Evolutionary conservation across 2,329 filamentous ascomycete species (phyloP).

Genomic region (Trichoderma citrinoviride): DNA sequence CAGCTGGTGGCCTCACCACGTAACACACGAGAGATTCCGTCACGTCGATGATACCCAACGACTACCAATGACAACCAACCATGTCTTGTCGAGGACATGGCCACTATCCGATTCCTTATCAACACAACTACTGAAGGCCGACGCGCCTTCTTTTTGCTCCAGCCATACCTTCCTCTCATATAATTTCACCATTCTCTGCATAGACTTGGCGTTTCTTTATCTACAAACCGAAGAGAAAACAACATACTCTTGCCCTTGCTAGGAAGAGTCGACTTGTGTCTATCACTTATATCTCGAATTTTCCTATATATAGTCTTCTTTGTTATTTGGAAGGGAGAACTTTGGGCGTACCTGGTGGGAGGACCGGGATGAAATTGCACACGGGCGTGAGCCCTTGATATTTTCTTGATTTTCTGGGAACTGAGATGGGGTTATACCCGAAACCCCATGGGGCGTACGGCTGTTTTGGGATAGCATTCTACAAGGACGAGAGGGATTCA

Average conservation of each 20-base stretch:
- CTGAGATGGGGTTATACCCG: constrained; percentile 23
- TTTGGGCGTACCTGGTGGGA: constrained; percentile 25
- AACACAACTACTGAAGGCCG: not conserved
- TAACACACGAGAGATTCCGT: constrained; percentile 3
- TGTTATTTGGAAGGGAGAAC: constrained; percentile 32
- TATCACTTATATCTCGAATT: constrained; percentile 30
- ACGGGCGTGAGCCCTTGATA: constrained; percentile 27
- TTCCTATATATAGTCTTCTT: constrained; percentile 24
- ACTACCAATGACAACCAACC: constrained; percentile 14
- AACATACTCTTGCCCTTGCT: constrained; percentile 24
- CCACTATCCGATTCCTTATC: constrained; percentile 25
- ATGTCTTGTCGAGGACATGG: constrained; percentile 6
- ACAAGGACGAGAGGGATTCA: constrained; percentile 5
- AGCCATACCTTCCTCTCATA: constrained; percentile 11
- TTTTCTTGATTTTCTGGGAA: constrained; percentile 26
- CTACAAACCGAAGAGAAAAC: constrained; percentile 15
- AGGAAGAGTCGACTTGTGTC: constrained; percentile 27
- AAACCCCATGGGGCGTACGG: constrained; percentile 23
- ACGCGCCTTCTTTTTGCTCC: not conserved
- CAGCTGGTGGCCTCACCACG: not conserved
- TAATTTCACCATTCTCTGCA: constrained; percentile 30
- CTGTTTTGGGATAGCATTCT: constrained; percentile 23
- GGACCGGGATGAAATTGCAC: constrained; percentile 25
- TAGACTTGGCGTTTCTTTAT: constrained; percentile 36
- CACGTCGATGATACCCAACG: constrained; percentile 22